These are phyloP conservation scores for Pseudophaeomoniella oleicola DNA, from an alignment of 2,329 filamentous ascomycete species.

Conservation along the genomic window DNA sequence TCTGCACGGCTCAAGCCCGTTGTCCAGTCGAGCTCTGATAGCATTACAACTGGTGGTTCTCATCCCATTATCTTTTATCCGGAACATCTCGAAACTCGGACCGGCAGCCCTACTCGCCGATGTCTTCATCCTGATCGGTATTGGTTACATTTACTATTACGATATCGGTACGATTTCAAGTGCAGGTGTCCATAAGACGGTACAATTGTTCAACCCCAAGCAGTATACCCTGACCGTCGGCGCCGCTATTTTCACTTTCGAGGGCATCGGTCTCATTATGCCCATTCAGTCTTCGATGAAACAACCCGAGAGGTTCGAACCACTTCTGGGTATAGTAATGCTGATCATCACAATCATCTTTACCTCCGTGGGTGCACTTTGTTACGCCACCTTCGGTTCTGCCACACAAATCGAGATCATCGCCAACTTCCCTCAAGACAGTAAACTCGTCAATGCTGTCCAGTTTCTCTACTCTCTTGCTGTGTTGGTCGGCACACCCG, in stretches of 20 bases:
- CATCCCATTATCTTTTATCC: slow-evolving; percentile 53
- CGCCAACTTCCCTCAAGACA: slow-evolving; percentile 58
- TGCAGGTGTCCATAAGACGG: slow-evolving; percentile 43
- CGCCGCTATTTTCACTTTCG: slow-evolving; percentile 63
- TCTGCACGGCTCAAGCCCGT: slow-evolving; percentile 26
- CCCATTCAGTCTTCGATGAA: slow-evolving; percentile 66
- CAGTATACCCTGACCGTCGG: slow-evolving; percentile 58
- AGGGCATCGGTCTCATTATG: slow-evolving; percentile 62
- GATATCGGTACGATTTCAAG: slow-evolving; percentile 44
- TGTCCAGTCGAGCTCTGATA: slow-evolving; percentile 47
- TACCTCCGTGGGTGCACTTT: slow-evolving; percentile 56
- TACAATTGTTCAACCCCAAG: slow-evolving; percentile 55
- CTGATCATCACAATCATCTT: slow-evolving; percentile 58
- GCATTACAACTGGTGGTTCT: slow-evolving; percentile 50
- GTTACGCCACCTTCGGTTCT: slow-evolving; percentile 59
- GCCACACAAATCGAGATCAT: slow-evolving; percentile 60
- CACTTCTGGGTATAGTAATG: slow-evolving; percentile 55
- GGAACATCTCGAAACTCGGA: slow-evolving; percentile 62
- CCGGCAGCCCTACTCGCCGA: slow-evolving; percentile 56
- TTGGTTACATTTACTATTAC: slow-evolving; percentile 60
- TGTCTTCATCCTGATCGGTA: slow-evolving; percentile 54
- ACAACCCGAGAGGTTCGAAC: slow-evolving; percentile 51
- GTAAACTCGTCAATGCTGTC: slow-evolving; percentile 58
- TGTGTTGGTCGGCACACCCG: slow-evolving; percentile 57
- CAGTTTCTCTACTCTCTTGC: slow-evolving; percentile 62